A percentile compares a stretch with the other conserved stretches of the same genome.
phyloP scores from a whole-genome alignment of 75 land plant genomes.

The Picea glauca region DNA sequence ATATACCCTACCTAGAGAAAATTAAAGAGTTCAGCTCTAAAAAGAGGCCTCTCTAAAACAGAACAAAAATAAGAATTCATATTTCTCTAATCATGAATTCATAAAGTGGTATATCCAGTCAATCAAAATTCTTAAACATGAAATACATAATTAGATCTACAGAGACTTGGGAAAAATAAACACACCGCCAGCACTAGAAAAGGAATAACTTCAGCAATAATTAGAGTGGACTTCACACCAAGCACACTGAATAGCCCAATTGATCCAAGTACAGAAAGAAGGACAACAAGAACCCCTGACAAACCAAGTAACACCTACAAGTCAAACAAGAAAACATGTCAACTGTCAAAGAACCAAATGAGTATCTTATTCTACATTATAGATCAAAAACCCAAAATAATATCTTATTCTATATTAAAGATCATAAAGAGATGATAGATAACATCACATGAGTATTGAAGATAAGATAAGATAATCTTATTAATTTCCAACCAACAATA shows the following conservation, averaged over 20 bases:
- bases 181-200: slow-evolving; percentile 96
- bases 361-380: neutral
- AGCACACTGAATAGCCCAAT: slow-evolving; percentile 90
- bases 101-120: neutral
- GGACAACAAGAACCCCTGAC: slow-evolving; percentile 88
- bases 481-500: too few relatives aligned
- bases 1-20: too few relatives aligned
- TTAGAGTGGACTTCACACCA: slow-evolving; percentile 95
- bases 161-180: neutral
- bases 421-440: neutral
- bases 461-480: neutral
- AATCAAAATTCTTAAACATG: slow-evolving; percentile 2
- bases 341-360: neutral
- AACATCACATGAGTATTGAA: neutral
- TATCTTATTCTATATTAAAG: neutral
- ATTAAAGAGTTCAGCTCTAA: too few relatives aligned
- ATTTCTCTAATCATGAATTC: neutral
- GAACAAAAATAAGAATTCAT: neutral
- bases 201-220: slow-evolving; percentile 97
- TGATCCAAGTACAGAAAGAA: slow-evolving; percentile 92
- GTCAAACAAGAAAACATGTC: neutral
- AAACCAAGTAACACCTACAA: slow-evolving; percentile 86
- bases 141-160: neutral
- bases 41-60: neutral
- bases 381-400: neutral